Evolutionary conservation across 768 basidiomycete species (phyloP).

Genomic region (Tephrocybe sp.): DNA sequence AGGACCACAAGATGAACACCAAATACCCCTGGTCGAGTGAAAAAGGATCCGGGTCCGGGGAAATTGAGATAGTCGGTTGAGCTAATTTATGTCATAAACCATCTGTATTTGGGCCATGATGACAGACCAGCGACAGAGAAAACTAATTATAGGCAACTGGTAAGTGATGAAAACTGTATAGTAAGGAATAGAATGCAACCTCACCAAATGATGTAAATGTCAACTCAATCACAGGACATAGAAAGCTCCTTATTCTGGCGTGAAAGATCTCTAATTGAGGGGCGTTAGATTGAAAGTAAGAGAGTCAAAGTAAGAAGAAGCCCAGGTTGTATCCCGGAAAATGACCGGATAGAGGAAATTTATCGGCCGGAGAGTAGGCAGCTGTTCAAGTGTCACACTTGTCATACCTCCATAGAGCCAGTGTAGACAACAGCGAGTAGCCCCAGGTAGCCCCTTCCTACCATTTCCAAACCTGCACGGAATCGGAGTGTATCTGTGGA

Average conservation of each 20-base stretch:
- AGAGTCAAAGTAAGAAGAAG: neutral
- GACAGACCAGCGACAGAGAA: neutral
- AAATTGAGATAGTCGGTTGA: slow-evolving; percentile 9
- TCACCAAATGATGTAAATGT: slow-evolving; percentile 2
- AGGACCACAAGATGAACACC: neutral
- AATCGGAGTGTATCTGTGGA: too few relatives aligned
- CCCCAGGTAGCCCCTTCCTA: too few relatives aligned
- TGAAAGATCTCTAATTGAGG: neutral
- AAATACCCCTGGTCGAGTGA: neutral
- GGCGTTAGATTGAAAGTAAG: neutral
- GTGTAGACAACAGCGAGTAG: too few relatives aligned
- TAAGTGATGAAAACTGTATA: neutral
- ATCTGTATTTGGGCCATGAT: slow-evolving; percentile 1
- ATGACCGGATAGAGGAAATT: slow-evolving; percentile 18
- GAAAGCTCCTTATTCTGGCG: neutral
- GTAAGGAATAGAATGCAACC: neutral
- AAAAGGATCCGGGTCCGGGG: slow-evolving; percentile 9
- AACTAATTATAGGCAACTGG: neutral
- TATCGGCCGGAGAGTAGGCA: slow-evolving; percentile 4
- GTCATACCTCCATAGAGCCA: too few relatives aligned
- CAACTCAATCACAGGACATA: neutral
- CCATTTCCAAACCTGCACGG: too few relatives aligned
- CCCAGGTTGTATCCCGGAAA: slow-evolving; percentile 15
- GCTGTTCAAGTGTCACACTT: neutral
- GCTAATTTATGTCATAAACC: neutral